These are phyloP conservation scores for Fusarium clavum DNA, from an alignment of 2,329 filamentous ascomycete genomes.

Conservation along the genomic window DNA sequence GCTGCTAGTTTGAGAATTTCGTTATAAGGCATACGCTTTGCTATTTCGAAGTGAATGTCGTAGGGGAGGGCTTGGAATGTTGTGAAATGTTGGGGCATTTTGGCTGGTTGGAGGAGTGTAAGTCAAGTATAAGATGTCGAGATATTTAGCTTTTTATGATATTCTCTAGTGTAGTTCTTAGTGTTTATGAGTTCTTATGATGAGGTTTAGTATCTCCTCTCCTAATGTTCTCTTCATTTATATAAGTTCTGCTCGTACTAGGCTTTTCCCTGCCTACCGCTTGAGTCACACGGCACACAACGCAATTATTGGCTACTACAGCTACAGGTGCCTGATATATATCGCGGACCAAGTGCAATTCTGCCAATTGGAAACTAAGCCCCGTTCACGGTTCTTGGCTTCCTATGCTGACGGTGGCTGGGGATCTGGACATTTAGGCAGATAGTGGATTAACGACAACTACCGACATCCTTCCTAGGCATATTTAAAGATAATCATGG, in stretches of 20 bases:
- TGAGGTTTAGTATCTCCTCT: background rate
- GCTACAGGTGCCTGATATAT: conserved; percentile 11
- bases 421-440: background rate
- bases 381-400: background rate
- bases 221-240: background rate
- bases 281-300: background rate
- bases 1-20: conserved; percentile 19
- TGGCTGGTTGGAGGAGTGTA: background rate
- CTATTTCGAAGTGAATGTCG: conserved; percentile 34
- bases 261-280: no score
- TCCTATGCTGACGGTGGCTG: conserved; percentile 3
- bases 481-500: background rate
- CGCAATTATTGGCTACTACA: background rate
- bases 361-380: background rate
- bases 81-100: conserved; percentile 10
- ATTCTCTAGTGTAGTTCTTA: no score
- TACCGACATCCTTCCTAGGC: background rate
- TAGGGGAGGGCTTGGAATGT: conserved; percentile 30
- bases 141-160: no score
- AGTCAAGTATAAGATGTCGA: background rate
- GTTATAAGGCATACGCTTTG: conserved; percentile 11
- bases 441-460: background rate
- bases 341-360: background rate
- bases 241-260: background rate
- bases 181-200: no score